Base-by-base conservation (phyloP, 2,329 filamentous ascomycete species). In the Albifimbria verrucaria region DNA sequence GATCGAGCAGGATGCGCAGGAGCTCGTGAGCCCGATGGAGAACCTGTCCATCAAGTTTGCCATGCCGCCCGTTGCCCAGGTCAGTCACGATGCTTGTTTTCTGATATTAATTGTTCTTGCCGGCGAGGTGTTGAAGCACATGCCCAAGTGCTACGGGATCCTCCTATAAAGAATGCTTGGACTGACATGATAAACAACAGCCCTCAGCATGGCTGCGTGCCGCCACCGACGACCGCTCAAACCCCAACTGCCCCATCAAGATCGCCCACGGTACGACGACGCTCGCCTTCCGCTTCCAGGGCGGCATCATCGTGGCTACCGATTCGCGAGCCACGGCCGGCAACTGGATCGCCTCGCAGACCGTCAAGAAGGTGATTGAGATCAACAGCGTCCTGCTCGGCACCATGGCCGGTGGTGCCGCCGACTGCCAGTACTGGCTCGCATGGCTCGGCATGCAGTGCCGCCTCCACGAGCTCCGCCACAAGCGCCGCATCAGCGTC, bases 361-460 rank as follows among this genome's bases (percentile, higher is more conserved):
- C 94, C 51, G 94, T 99, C 69, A 99, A 99, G 86, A 99, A 99
- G 83, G 94, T 99, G 63, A 97, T 99, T 69, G 92, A 96, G 82
- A 96, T 96, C 81, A 96, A 96, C 80, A 90, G 82, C 75, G 89
- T 88, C 74, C 82, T 99, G 74, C 77, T 99, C 67, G 94, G 94
- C 60, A 99, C 94, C 63, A 96, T 99, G 93, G 94, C 94, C 58
- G 94, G 94, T 74, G 94, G 94, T 76, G 94, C 94, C 68, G 94
- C 94, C 73, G 94, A 99, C 77, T 99, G 94, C 76, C 94, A 97
- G 85, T 97, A 97, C 83, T 99, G 94, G 94, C 89, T 99, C 60
- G 92, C 92, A 68, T 99, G 96, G 81, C 84, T 99, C 61, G 94
- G 93, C 67, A 96, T 97, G 88, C 92, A 99, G 81, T 99, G 94